Conservation (phyloP, 768 basidiomycete species). For the Serendipita sp. region DNA sequence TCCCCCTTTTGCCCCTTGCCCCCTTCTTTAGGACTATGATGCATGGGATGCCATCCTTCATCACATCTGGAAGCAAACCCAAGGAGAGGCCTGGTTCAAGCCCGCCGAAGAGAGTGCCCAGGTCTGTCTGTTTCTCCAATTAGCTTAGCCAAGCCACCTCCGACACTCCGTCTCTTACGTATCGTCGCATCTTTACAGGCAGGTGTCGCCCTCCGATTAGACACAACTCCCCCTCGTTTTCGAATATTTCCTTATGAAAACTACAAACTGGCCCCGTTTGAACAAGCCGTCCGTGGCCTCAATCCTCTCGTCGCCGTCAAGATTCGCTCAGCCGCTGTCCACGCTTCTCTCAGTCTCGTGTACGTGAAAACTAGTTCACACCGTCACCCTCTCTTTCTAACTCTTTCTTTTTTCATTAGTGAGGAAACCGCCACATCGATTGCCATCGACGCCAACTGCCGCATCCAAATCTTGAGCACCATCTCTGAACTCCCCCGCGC, state of each 20-base stretch:
- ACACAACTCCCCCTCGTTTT: conserved; percentile 21
- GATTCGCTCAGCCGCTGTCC: conserved; percentile 59
- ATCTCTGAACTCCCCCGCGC: conserved; percentile 58
- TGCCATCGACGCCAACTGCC: no score
- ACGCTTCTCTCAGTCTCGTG: conserved; percentile 33
- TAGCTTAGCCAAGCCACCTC: neutral
- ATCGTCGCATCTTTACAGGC: neutral
- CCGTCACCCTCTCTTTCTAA: no score
- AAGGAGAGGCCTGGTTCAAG: conserved; percentile 75
- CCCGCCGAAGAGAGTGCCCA: conserved; percentile 45
- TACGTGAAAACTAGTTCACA: no score
- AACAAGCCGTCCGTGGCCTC: conserved; percentile 53
- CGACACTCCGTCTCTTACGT: neutral
- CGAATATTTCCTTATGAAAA: conserved; percentile 80
- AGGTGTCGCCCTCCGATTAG: neutral
- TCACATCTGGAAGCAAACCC: conserved; percentile 64
- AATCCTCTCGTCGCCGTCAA: conserved; percentile 81
- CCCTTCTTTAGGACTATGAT: no score
- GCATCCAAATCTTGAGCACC: conserved; percentile 71
- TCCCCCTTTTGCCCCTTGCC: no score
- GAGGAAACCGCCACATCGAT: no score
- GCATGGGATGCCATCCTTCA: conserved; percentile 43
- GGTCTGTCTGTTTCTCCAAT: neutral
- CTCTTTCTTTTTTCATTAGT: no score
- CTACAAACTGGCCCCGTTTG: conserved; percentile 62